Evolutionary conservation across 1,284 basidiomycete species (phyloP), one percentile per base, ranked within the genome.

Genomic region (Athelia sp.): DNA sequence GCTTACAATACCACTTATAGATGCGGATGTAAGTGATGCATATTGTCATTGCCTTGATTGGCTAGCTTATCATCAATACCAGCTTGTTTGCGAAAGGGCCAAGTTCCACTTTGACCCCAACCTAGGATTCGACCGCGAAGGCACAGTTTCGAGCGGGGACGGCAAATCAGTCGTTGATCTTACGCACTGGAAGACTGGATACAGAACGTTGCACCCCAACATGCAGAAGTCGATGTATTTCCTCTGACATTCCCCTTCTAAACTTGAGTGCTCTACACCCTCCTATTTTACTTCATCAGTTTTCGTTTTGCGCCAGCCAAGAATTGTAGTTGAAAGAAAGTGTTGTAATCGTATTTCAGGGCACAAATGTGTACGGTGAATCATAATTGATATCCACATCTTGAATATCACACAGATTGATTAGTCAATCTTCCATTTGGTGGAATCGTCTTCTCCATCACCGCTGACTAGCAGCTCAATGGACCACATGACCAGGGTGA

Each of bases 381-480:
- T 31, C 35, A 17, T 18, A 35, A 31, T 49, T 44, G 14, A 49
- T 26, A 22, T 38, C 14, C 19, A 17, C 19, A 23, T 43, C 24
- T 29, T 13, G 6, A 29, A 29, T 29, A 13, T 29, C 26, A 13
- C 13, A 13, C 51, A 34, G 54, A 50, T 10, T 17, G 14, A 54
- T 70, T 69, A 90, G 57, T 90, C 88, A 47, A 88, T 74, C 66
- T 90, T 91, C 87, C 84, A 91, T 61, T 83, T 76, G 60, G 84
- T 83, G 46, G 76, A 73, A 49, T 81, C 74, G 35, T 73, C 74
- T 56, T 87, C 87, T 50, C 88, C 87, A 52, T 87, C 87, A n/a
- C 74, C 76, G 63, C 84, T 84, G 49, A 92, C 87, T 31, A 88
- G 65, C 40, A 92, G 74, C 64, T 92, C 89, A 29, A 92, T 71